Evolutionary conservation across 345 rosid species (phyloP).

Genomic region (Trapa incisa): DNA sequence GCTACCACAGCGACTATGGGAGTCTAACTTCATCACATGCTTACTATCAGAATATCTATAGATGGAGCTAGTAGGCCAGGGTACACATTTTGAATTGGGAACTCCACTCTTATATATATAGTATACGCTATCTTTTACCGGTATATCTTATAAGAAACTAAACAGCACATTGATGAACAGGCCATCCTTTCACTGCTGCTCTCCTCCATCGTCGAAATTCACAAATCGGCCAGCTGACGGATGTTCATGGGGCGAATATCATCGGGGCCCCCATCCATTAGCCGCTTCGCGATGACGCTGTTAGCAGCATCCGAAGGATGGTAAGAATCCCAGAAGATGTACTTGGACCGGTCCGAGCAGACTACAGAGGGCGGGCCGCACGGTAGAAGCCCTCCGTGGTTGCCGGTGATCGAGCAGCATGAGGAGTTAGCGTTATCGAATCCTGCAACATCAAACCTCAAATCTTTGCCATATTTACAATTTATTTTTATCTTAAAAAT

Average conservation of each 20-base stretch:
- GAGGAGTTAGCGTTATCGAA: slow-evolving; percentile 38
- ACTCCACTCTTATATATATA: too few relatives aligned
- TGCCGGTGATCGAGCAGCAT: slow-evolving; percentile 53
- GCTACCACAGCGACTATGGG: too few relatives aligned
- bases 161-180: background rate
- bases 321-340: slow-evolving; percentile 48
- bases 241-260: slow-evolving; percentile 32
- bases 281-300: slow-evolving; percentile 26
- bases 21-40: too few relatives aligned
- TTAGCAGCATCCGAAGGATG: slow-evolving; percentile 54
- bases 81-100: too few relatives aligned
- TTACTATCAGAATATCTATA: too few relatives aligned
- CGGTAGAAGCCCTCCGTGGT: slow-evolving; percentile 49
- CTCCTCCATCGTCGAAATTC: background rate
- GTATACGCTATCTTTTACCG: background rate
- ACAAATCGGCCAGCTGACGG: slow-evolving; percentile 18
- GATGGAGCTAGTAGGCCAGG: too few relatives aligned
- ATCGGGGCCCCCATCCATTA: slow-evolving; percentile 24
- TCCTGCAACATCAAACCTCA: slow-evolving; percentile 22
- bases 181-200: background rate
- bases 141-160: background rate
- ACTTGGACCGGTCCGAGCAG: slow-evolving; percentile 34
- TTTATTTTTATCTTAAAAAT: too few relatives aligned
- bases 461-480: background rate
- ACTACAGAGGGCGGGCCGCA: slow-evolving; percentile 35